Conservation (phyloP, 257 asterid genomes). For the Nicotiana paniculata region DNA sequence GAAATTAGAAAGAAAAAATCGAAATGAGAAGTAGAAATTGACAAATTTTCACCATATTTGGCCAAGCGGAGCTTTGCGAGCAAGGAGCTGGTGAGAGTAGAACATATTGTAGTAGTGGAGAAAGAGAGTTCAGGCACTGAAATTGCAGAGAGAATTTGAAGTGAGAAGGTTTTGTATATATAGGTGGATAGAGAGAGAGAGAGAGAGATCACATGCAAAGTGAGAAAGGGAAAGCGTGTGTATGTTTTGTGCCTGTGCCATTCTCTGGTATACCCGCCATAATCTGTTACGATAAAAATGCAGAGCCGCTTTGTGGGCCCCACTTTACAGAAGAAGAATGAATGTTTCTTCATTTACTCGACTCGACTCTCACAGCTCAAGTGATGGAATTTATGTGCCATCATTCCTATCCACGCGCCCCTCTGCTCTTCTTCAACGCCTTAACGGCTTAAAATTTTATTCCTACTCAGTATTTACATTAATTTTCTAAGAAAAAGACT, state of each 20-base stretch:
- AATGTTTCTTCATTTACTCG: background rate
- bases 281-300: background rate
- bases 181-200: background rate
- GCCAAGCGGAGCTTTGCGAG: constrained; percentile 94
- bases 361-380: background rate
- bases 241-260: background rate
- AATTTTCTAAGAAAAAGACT: too few species aligned
- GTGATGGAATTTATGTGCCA: background rate
- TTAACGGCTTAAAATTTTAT: background rate
- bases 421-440: background rate
- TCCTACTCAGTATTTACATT: background rate
- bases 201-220: background rate
- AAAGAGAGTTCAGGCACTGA: background rate
- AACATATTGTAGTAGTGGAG: constrained; percentile 37
- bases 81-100: constrained; percentile 83
- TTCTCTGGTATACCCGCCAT: background rate
- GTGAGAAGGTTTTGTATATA: background rate
- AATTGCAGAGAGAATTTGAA: background rate
- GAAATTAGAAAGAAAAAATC: background rate
- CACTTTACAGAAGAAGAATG: background rate
- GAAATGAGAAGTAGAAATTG: background rate
- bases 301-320: background rate
- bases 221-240: background rate
- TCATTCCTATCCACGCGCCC: background rate
- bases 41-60: constrained; percentile 62